Base-by-base conservation (phyloP, 1,284 basidiomycete species). In the Schizopora paradoxa region DNA sequence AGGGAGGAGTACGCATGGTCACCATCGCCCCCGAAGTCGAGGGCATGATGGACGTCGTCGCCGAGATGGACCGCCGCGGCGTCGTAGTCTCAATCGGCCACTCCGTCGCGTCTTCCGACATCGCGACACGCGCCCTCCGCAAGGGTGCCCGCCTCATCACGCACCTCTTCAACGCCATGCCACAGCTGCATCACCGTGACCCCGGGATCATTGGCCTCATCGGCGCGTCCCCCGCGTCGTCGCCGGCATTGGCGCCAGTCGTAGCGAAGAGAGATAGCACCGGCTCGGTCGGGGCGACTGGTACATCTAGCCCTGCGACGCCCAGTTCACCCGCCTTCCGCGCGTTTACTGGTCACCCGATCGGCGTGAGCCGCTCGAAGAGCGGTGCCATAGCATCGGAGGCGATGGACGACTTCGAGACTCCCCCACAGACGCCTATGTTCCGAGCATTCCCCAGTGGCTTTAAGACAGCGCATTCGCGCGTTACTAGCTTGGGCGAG, bases 141-240 rank as follows among this genome's bases (percentile, higher is more conserved):
- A 68, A 71, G 43, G 88, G 89, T 23, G 88, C 91, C 4, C 72
- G 80, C 5, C 79, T 92, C 54, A 91, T 94, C 56, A 94, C 91
- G 0, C 91, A 94, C 63, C 70, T 94, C 16, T 93, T 92, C 78
- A 95, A 95, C 58, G 89, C 89, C 4, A 92, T 92, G 89, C 86
- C 87, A 3, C 85, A 85, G 56, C 66, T 92, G 43, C 87, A 90
- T 60, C 88, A 91, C 57, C 76, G 87, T 31, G 86, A 89, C 59
- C 85, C 87, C 35, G 87, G 79, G 10, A 89, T 94, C 56, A 91
- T 94, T 50, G n/a, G 91, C 22, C 73, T 94, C 5, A 69, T 95
- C 34, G 90, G 90, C 22, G 78, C 85, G 16, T 86, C 85, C 5
- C 82, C 83, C 1, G 71, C 76, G 56, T 62, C 80, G 33, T 69